These are phyloP conservation scores for Alternaria solani DNA, from an alignment of 2,329 filamentous ascomycete genomes.

Conservation along the genomic window DNA sequence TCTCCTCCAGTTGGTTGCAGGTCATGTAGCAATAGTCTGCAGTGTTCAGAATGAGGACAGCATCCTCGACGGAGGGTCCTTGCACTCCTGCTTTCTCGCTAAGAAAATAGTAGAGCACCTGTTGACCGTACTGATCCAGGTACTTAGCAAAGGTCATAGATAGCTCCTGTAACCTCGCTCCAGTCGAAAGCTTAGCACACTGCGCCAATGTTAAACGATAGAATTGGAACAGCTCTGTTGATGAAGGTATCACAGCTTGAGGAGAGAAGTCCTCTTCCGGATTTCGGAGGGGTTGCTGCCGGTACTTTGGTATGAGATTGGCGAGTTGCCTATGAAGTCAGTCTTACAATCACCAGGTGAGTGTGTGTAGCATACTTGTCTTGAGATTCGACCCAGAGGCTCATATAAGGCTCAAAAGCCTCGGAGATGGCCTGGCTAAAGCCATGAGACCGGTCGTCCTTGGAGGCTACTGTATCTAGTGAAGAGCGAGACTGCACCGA, in stretches of 20 bases:
- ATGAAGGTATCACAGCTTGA: slow-evolving; percentile 88
- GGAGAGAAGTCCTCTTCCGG: slow-evolving; percentile 91
- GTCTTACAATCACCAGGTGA: background rate
- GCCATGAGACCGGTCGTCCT: slow-evolving; percentile 75
- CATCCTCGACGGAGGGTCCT: slow-evolving; percentile 73
- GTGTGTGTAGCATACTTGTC: slow-evolving; percentile 65
- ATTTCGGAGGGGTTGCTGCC: slow-evolving; percentile 78
- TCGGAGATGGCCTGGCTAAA: slow-evolving; percentile 94
- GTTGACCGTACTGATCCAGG: slow-evolving; percentile 92
- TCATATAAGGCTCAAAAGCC: slow-evolving; percentile 96
- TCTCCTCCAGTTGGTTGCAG: slow-evolving; percentile 91
- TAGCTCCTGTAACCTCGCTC: slow-evolving; percentile 84
- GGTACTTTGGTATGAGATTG: slow-evolving; percentile 85
- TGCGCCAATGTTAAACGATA: slow-evolving; percentile 93
- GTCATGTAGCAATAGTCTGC: slow-evolving; percentile 97
- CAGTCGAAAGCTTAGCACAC: slow-evolving; percentile 94
- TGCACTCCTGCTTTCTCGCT: slow-evolving; percentile 65
- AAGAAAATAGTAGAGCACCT: slow-evolving; percentile 80
- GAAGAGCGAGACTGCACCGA: slow-evolving; percentile 71
- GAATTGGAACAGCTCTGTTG: slow-evolving; percentile 96
- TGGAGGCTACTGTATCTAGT: slow-evolving; percentile 86
- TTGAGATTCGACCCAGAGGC: slow-evolving; percentile 95
- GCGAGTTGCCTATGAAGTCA: slow-evolving; percentile 69
- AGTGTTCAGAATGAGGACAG: slow-evolving; percentile 89
- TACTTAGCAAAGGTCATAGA: slow-evolving; percentile 89